Evolutionary conservation across 1,139 yeast species (phyloP).

Genomic region (Meyerozyma guilliermondii): DNA sequence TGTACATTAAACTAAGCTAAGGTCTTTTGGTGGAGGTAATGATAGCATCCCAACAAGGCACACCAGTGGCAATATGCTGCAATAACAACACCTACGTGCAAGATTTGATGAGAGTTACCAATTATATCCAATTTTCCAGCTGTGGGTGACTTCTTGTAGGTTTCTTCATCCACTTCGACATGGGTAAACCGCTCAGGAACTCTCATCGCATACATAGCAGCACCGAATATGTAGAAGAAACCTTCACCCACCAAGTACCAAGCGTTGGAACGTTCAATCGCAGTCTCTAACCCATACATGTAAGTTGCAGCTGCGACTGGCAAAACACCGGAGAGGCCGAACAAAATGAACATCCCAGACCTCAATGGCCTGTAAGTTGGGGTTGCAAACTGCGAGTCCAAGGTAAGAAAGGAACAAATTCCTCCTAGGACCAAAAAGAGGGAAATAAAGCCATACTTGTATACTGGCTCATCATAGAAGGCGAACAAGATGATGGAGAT

Average conservation of each 20-base stretch:
- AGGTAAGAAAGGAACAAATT: conserved; percentile 59
- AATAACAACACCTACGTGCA: conserved; percentile 74
- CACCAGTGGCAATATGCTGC: conserved; percentile 77
- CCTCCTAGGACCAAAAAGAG: conserved; percentile 54
- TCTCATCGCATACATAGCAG: conserved; percentile 70
- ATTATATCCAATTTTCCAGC: conserved; percentile 53
- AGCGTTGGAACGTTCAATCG: conserved; percentile 49
- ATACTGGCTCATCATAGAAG: conserved; percentile 43
- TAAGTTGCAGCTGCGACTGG: conserved; percentile 57
- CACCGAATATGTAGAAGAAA: conserved; percentile 69
- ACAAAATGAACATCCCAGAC: conserved; percentile 71
- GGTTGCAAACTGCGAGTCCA: conserved; percentile 60
- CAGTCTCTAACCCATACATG: conserved; percentile 31
- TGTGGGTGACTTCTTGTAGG: conserved; percentile 9
- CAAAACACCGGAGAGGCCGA: conserved; percentile 74
- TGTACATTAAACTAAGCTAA: neutral
- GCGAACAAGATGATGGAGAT: conserved; percentile 68
- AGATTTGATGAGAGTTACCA: conserved; percentile 88
- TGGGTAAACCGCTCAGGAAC: conserved; percentile 72
- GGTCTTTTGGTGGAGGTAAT: conserved; percentile 34
- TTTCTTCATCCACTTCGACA: conserved; percentile 31
- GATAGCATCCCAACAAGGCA: conserved; percentile 60
- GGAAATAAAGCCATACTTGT: conserved; percentile 39
- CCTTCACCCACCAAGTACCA: conserved; percentile 69
- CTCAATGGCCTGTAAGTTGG: conserved; percentile 72